These are phyloP conservation scores for Barnettozyma vustinii DNA, from an alignment of 805 yeast species.

Conservation along the genomic window DNA sequence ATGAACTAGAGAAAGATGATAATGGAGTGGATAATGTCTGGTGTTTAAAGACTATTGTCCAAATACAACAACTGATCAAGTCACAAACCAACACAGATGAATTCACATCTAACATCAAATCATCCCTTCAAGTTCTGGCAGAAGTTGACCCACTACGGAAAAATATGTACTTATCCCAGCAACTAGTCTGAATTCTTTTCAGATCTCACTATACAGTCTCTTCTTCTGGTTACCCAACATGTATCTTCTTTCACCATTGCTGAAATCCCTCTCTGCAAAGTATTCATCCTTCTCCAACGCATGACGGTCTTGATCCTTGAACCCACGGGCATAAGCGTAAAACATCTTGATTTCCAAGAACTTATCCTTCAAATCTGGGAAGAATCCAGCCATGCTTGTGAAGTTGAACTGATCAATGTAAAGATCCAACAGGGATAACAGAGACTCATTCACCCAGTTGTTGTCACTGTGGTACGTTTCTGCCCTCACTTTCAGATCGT, in stretches of 20 bases:
- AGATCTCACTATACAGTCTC: conserved; percentile 37
- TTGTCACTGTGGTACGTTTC: conserved; percentile 16
- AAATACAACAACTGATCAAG: conserved; percentile 33
- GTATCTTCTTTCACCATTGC: conserved; percentile 45
- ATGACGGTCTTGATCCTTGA: conserved; percentile 23
- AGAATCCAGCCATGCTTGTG: conserved; percentile 40
- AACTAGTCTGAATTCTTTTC: not conserved
- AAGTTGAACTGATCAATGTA: conserved; percentile 53
- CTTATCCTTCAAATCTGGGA: conserved; percentile 30
- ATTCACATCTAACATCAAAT: conserved; percentile 26
- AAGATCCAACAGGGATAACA: conserved; percentile 53
- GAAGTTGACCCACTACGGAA: conserved; percentile 60
- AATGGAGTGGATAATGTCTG: conserved; percentile 56
- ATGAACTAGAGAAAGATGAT: conserved; percentile 69
- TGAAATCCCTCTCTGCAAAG: conserved; percentile 30
- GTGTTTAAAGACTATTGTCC: conserved; percentile 64
- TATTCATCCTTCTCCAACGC: conserved; percentile 41
- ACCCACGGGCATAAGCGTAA: conserved; percentile 32
- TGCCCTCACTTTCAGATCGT: conserved; percentile 19
- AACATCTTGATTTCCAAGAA: conserved; percentile 41
- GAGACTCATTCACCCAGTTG: conserved; percentile 38
- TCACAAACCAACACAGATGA: conserved; percentile 10
- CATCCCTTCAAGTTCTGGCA: conserved; percentile 38
- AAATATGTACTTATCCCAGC: conserved; percentile 41
- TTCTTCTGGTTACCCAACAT: conserved; percentile 45